These are phyloP conservation scores for Jasminum sambac DNA, from an alignment of 257 asterid species.

Conservation along the genomic window DNA sequence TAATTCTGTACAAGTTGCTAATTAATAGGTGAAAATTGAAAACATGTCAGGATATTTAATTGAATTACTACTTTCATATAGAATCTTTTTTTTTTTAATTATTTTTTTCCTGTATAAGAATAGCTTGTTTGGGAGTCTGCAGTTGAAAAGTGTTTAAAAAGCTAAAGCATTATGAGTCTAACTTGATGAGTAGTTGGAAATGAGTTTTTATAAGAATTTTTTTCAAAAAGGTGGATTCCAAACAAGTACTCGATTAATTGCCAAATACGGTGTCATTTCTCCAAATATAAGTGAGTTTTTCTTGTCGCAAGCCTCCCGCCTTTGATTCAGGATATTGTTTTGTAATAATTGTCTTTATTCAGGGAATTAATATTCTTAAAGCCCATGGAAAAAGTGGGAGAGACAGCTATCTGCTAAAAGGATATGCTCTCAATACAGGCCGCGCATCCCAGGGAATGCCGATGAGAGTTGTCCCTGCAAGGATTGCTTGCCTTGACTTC, in stretches of 20 bases:
- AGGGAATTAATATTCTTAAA: conserved; percentile 92
- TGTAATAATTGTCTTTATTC: conserved; percentile 27
- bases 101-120: too few relatives aligned
- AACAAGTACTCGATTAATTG: not conserved
- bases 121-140: too few relatives aligned
- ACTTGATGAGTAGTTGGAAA: too few relatives aligned
- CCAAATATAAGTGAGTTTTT: not conserved
- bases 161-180: too few relatives aligned
- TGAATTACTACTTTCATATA: too few relatives aligned
- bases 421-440: conserved; percentile 89
- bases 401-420: conserved; percentile 82
- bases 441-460: conserved; percentile 98
- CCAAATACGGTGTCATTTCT: conserved; percentile 1
- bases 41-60: too few relatives aligned
- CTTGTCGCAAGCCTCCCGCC: not conserved
- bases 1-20: too few relatives aligned
- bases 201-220: too few relatives aligned
- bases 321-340: conserved; percentile 23
- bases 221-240: too few relatives aligned
- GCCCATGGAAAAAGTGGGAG: conserved; percentile 94
- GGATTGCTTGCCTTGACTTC: conserved; percentile 89
- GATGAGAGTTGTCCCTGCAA: conserved; percentile 76
- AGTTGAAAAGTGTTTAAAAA: too few relatives aligned
- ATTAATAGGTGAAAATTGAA: too few relatives aligned
- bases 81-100: too few relatives aligned